phyloP scores from a whole-genome alignment of 495 filamentous ascomycete genomes.

The Neurospora sublineolata region DNA sequence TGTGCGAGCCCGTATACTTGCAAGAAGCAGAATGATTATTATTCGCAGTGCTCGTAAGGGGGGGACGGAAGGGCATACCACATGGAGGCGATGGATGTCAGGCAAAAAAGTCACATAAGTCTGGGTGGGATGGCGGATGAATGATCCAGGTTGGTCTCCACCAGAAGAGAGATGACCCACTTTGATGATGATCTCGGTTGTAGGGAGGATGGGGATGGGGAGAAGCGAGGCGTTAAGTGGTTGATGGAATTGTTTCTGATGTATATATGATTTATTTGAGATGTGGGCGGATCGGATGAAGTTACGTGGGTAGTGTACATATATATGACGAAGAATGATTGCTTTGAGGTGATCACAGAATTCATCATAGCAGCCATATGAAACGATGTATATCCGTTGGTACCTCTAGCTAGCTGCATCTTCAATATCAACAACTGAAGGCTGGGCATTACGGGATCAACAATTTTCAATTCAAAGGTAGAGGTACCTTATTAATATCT shows the following conservation, averaged over 20 bases:
- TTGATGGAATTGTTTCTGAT: not conserved
- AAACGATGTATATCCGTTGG: no score
- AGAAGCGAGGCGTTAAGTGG: not conserved
- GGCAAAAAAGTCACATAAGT: not conserved
- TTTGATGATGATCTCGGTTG: not conserved
- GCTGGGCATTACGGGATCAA: no score
- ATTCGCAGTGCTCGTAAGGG: slow-evolving; percentile 29
- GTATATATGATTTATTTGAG: not conserved
- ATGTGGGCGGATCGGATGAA: not conserved
- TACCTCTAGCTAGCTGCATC: no score
- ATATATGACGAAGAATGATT: not conserved
- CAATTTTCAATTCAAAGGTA: no score
- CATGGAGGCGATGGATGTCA: not conserved
- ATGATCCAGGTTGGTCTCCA: not conserved
- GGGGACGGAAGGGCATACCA: not conserved
- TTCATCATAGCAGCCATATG: no score
- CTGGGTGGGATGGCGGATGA: not conserved
- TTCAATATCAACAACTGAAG: no score
- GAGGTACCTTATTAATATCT: no score
- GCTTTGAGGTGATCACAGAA: no score
- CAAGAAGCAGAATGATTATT: slow-evolving; percentile 32
- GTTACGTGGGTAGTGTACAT: not conserved
- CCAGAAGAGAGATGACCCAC: not conserved
- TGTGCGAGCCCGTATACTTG: slow-evolving; percentile 32
- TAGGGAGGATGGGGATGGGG: not conserved